Percentiles rank a stretch among this genome's conserved stretches.
phyloP scores from a whole-genome alignment of 129 eudicot species.

The Chrysanthemum seticuspe region DNA sequence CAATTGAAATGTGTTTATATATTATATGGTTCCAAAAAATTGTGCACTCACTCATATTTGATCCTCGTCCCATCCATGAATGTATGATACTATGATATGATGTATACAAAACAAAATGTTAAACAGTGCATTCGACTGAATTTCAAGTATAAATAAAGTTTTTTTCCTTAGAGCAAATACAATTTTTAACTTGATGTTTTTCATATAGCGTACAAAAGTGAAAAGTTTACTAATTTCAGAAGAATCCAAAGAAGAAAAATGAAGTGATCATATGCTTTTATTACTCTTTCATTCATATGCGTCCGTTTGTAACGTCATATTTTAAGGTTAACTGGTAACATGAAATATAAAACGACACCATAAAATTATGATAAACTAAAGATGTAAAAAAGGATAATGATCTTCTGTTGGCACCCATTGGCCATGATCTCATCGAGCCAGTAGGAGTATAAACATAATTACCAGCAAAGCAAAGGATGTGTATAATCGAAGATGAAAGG shows the following conservation, averaged over 20 bases:
- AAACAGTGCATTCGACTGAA: no score
- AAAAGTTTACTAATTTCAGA: not conserved
- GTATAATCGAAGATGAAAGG: no score
- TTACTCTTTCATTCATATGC: not conserved
- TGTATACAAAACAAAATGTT: no score
- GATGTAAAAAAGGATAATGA: not conserved
- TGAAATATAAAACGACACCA: not conserved
- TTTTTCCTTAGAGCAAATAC: no score
- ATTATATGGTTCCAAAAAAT: no score
- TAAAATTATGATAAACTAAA: not conserved
- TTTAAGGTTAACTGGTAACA: not conserved
- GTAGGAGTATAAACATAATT: not conserved
- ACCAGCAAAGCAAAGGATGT: not conserved
- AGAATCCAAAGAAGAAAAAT: not conserved
- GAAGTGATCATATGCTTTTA: not conserved
- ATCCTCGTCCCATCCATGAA: no score
- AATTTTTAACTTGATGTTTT: not conserved
- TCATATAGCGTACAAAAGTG: not conserved
- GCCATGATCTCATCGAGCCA: not conserved
- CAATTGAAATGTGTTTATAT: no score
- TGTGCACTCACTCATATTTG: accelerated
- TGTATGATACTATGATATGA: no score
- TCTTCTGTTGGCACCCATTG: not conserved
- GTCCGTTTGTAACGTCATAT: not conserved
- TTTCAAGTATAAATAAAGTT: no score